Evolutionary conservation across 768 basidiomycete genomes (phyloP).

Genomic region (Phylloporus arenicola): DNA sequence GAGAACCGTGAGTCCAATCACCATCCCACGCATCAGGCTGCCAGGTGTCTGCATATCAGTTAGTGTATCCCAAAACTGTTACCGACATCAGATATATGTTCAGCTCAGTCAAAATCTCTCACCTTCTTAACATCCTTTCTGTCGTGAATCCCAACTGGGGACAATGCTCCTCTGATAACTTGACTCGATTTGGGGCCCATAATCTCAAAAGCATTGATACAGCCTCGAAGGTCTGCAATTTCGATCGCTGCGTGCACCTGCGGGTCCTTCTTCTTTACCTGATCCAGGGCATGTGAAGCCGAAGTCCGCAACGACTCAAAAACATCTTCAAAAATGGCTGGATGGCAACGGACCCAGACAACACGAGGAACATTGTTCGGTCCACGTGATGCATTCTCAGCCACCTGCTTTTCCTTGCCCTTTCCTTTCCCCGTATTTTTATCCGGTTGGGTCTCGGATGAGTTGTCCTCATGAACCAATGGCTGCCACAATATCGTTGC

Average conservation of each 20-base stretch:
- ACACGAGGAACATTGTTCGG: slow-evolving; percentile 30
- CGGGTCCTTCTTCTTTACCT: slow-evolving; percentile 22
- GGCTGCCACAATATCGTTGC: slow-evolving; percentile 72
- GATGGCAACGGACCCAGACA: slow-evolving; percentile 80
- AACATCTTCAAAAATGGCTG: slow-evolving; percentile 57
- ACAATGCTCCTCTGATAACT: slow-evolving; percentile 61
- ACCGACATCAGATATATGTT: not conserved
- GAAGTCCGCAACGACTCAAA: slow-evolving; percentile 47
- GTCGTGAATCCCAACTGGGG: slow-evolving; percentile 43
- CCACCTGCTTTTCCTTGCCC: slow-evolving; percentile 32
- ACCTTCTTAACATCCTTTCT: slow-evolving; percentile 60
- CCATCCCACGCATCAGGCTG: slow-evolving; percentile 66
- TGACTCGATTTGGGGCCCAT: slow-evolving; percentile 82
- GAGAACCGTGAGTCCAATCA: slow-evolving; percentile 71
- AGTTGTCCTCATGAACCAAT: not conserved
- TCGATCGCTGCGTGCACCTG: slow-evolving; percentile 41
- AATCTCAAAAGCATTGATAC: slow-evolving; percentile 80
- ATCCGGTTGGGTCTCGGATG: slow-evolving; percentile 1
- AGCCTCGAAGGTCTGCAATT: slow-evolving; percentile 64
- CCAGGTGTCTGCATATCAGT: slow-evolving; percentile 57
- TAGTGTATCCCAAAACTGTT: slow-evolving; percentile 52
- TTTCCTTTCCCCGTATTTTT: slow-evolving; percentile 24
- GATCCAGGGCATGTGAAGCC: slow-evolving; percentile 46
- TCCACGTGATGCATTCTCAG: slow-evolving; percentile 5
- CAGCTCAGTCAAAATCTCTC: not conserved